Evolutionary conservation across 179 eudicot genomes (phyloP).

Genomic region (Dionaea muscipula): DNA sequence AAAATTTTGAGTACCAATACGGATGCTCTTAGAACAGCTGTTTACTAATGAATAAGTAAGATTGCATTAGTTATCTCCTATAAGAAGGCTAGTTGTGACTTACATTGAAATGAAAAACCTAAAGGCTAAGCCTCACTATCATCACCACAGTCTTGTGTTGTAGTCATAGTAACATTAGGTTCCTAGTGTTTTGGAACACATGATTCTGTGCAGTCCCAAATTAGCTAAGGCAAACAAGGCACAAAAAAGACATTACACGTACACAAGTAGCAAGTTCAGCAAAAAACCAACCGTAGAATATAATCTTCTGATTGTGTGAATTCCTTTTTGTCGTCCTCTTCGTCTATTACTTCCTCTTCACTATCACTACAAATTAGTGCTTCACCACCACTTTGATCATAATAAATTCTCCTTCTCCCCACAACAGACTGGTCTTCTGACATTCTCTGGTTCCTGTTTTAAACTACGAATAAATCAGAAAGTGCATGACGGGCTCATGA

Average conservation of each 20-base stretch:
- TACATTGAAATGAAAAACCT: too few relatives aligned
- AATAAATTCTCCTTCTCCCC: constrained; percentile 92
- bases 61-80: too few relatives aligned
- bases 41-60: too few relatives aligned
- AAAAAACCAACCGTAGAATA: constrained; percentile 55
- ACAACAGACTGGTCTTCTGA: constrained; percentile 94
- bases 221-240: too few relatives aligned
- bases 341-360: constrained; percentile 83
- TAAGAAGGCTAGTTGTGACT: too few relatives aligned
- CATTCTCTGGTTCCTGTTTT: constrained; percentile 90
- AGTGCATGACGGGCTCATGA: neutral
- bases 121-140: too few relatives aligned
- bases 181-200: too few relatives aligned
- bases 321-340: constrained; percentile 75
- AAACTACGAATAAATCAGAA: constrained; percentile 1
- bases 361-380: constrained; percentile 94
- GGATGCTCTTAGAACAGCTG: too few relatives aligned
- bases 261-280: neutral
- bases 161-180: too few relatives aligned
- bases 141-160: too few relatives aligned
- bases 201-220: too few relatives aligned
- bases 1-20: too few relatives aligned
- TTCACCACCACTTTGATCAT: constrained; percentile 89
- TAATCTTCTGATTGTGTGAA: constrained; percentile 68
- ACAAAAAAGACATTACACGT: neutral